Conservation (phyloP, 108 stramenopile genomes). For the Cyclotella atomus region DNA sequence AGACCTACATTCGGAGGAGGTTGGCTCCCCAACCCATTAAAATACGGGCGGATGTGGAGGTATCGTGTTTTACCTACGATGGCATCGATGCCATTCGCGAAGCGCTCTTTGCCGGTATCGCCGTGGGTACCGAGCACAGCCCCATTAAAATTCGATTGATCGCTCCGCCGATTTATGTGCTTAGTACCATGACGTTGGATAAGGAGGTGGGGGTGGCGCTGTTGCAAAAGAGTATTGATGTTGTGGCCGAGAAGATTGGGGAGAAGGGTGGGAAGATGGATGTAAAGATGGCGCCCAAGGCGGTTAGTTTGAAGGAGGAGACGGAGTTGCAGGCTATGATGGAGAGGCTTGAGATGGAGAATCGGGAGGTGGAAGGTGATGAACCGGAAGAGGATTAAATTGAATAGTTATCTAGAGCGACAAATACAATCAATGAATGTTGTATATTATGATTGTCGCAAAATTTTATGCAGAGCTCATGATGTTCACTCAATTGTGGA, state of each 20-base stretch:
- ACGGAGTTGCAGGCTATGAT: slow-evolving; percentile 97
- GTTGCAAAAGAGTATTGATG: slow-evolving; percentile 90
- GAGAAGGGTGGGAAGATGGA: slow-evolving; percentile 96
- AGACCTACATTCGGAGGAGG: slow-evolving; percentile 86
- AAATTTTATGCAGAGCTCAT: too few species aligned
- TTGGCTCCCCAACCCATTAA: slow-evolving; percentile 98
- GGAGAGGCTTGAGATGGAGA: slow-evolving; percentile 95
- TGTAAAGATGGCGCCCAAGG: slow-evolving; percentile 99
- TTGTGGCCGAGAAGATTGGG: slow-evolving; percentile 81
- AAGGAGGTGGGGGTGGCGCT: slow-evolving; percentile 94
- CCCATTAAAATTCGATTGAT: slow-evolving; percentile 96
- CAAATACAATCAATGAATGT: too few species aligned
- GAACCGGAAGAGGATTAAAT: slow-evolving; percentile 83
- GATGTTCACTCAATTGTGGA: too few species aligned
- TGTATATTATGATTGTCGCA: too few species aligned
- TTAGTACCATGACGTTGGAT: slow-evolving; percentile 96
- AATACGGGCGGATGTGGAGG: slow-evolving; percentile 98
- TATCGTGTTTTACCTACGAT: slow-evolving; percentile 98
- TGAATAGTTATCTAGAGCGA: too few species aligned
- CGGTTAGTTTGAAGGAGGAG: slow-evolving; percentile 97
- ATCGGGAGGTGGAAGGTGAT: slow-evolving; percentile 97
- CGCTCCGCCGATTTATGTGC: slow-evolving; percentile 97
- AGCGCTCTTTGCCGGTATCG: slow-evolving; percentile 95
- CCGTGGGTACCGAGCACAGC: slow-evolving; percentile 68
- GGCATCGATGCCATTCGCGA: slow-evolving; percentile 98